Conservation (phyloP, 2,329 filamentous ascomycete genomes). For the Aspergillus novofumigatus region DNA sequence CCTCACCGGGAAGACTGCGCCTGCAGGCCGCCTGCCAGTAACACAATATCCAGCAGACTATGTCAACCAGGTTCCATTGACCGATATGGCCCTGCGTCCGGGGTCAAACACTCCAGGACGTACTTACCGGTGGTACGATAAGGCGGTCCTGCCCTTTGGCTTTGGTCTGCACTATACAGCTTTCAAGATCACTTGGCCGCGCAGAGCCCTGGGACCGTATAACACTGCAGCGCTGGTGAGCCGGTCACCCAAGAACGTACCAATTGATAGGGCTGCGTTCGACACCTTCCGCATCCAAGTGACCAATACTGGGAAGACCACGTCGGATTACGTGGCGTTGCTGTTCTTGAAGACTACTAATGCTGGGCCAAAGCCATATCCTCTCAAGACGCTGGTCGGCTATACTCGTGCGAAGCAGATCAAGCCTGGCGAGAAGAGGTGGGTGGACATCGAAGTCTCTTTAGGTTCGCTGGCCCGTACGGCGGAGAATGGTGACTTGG, state of each 20-base stretch:
- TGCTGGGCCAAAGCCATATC: slow-evolving; percentile 31
- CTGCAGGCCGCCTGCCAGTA: slow-evolving; percentile 35
- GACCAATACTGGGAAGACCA: slow-evolving; percentile 25
- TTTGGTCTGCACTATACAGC: slow-evolving; percentile 39
- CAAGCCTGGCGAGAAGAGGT: slow-evolving; percentile 14
- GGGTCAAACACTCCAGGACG: slow-evolving; percentile 27
- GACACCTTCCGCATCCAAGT: slow-evolving; percentile 24
- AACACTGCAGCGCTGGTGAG: not conserved
- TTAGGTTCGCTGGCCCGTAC: slow-evolving; percentile 28
- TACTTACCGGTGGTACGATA: slow-evolving; percentile 39
- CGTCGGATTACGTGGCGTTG: slow-evolving; percentile 34
- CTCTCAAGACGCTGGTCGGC: slow-evolving; percentile 31
- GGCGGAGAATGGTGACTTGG: slow-evolving; percentile 26
- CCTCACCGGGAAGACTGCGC: slow-evolving; percentile 29
- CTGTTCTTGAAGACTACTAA: slow-evolving; percentile 27
- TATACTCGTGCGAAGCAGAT: slow-evolving; percentile 22
- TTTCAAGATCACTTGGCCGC: slow-evolving; percentile 20
- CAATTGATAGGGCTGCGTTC: slow-evolving; percentile 13
- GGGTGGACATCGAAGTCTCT: slow-evolving; percentile 24
- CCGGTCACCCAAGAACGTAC: not conserved
- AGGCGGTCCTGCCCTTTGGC: slow-evolving; percentile 34
- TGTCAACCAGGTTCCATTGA: slow-evolving; percentile 35
- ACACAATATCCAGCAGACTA: slow-evolving; percentile 37
- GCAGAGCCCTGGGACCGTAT: not conserved
- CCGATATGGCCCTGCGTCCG: slow-evolving; percentile 33